Evolutionary conservation across 768 basidiomycete species (phyloP), one percentile per base, ranked within the genome.

Genomic region (Leucocoprinus birnbaumii): DNA sequence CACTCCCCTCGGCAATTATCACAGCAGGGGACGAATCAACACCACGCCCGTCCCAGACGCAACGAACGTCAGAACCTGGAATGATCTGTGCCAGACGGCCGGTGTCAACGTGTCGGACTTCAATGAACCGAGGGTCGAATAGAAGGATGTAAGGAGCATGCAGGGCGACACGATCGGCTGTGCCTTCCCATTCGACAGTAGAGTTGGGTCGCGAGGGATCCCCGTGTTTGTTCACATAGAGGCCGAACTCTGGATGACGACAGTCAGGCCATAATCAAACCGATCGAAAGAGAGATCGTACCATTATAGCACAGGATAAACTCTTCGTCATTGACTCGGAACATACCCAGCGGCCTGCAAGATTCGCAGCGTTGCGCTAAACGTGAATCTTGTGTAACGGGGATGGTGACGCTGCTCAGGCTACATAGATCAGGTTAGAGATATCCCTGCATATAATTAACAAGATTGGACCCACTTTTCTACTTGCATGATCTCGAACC

Each of bases 401-500:
- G 93, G 58, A 98, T 94, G 3, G 89, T 91, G 1, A 91, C 90
- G 65, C 89, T 91, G 68, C 87, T 87, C 66, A 87, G 84, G 65
- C 89, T 93, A 62, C 19, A 42, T 40, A 18, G 22, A 48, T 37
- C 48, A 18, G 41, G 38, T 31, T 42, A 34, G 14, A 34, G 4
- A 2, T 13, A 47, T 53, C 52, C 60, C 22, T 18, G 44, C n/a
- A n/a, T n/a, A n/a, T n/a, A n/a, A n/a, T n/a, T n/a, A n/a, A 56
- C 35, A 35, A 10, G 43, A n/a, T 14, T 9, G 24, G 26, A 71
- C 90, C 41, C 71, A 96, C 91, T 95, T 89, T 14, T 84, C 83
- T 24, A 99, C 77, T 65, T 97, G 91, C 93, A 99, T 96, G 63
- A 98, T 97, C 72, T 97, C 94, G 62, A 99, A 98, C 14, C 94